phyloP scores from a whole-genome alignment of 2,329 filamentous ascomycete species.

The Trichoderma oligosporum region DNA sequence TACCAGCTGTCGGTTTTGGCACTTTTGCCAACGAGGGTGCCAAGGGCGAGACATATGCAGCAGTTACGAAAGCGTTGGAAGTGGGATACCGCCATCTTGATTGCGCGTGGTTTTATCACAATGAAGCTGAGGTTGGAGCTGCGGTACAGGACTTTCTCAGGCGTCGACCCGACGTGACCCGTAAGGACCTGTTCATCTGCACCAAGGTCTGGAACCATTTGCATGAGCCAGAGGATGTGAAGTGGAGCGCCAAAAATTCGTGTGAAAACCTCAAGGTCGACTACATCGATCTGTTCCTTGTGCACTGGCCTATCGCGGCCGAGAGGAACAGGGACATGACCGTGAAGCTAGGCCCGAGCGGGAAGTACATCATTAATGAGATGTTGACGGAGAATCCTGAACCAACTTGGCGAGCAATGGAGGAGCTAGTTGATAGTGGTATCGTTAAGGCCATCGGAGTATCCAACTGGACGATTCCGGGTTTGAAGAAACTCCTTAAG shows the following conservation, averaged over 20 bases:
- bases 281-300: constrained; percentile 68
- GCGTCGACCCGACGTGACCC: constrained; percentile 53
- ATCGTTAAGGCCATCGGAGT: constrained; percentile 80
- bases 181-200: constrained; percentile 66
- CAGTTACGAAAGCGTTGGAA: constrained; percentile 66
- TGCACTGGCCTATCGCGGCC: constrained; percentile 68
- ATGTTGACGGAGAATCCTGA: constrained; percentile 25
- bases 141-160: constrained; percentile 51
- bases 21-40: constrained; percentile 73
- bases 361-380: constrained; percentile 8
- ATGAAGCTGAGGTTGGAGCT: constrained; percentile 65
- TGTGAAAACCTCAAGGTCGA: constrained; percentile 58
- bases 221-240: constrained; percentile 59
- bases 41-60: constrained; percentile 37
- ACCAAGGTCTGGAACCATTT: constrained; percentile 81
- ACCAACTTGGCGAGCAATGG: constrained; percentile 74
- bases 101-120: constrained; percentile 73
- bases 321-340: constrained; percentile 3
- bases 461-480: constrained; percentile 79
- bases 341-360: constrained; percentile 3
- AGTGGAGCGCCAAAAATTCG: constrained; percentile 57
- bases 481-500: constrained; percentile 72
- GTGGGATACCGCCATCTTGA: constrained; percentile 73
- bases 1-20: constrained; percentile 71
- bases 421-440: constrained; percentile 63